Evolutionary conservation across 306 rosid genomes (phyloP).

Genomic region (Astragalus membranaceus): DNA sequence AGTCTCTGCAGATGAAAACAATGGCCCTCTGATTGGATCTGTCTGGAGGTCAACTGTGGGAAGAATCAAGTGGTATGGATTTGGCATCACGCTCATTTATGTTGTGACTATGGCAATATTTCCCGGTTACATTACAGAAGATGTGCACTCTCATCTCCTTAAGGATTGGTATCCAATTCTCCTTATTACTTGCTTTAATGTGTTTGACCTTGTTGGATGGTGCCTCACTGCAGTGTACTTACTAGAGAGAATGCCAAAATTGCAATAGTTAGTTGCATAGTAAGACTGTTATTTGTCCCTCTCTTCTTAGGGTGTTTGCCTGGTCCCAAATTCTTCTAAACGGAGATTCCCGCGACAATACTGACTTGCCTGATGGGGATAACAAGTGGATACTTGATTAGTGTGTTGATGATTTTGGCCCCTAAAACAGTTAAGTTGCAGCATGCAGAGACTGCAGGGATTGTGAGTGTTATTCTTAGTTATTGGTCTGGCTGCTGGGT

Average conservation of each 20-base stretch:
- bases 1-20: slow-evolving; percentile 40
- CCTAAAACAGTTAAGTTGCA: slow-evolving; percentile 65
- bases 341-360: slow-evolving; percentile 64
- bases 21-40: slow-evolving; percentile 42
- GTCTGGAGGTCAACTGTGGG: too few species aligned
- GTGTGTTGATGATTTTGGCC: slow-evolving; percentile 73
- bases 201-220: slow-evolving; percentile 83
- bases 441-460: slow-evolving; percentile 75
- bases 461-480: slow-evolving; percentile 62
- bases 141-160: slow-evolving; percentile 66
- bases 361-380: slow-evolving; percentile 75
- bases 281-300: slow-evolving; percentile 64
- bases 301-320: slow-evolving; percentile 72
- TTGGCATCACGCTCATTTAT: slow-evolving; percentile 59
- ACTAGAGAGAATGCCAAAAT: slow-evolving; percentile 45
- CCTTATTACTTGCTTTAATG: slow-evolving; percentile 58
- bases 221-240: slow-evolving; percentile 53
- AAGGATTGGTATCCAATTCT: slow-evolving; percentile 76
- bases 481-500: slow-evolving; percentile 65
- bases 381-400: slow-evolving; percentile 73
- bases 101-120: slow-evolving; percentile 70
- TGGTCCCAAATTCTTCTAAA: slow-evolving; percentile 64
- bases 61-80: slow-evolving; percentile 73
- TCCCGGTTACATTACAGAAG: slow-evolving; percentile 87
- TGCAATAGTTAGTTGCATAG: slow-evolving; percentile 48